Evolutionary conservation across 73 alveolate species (phyloP).

Genomic region (Blepharisma japonicum): DNA sequence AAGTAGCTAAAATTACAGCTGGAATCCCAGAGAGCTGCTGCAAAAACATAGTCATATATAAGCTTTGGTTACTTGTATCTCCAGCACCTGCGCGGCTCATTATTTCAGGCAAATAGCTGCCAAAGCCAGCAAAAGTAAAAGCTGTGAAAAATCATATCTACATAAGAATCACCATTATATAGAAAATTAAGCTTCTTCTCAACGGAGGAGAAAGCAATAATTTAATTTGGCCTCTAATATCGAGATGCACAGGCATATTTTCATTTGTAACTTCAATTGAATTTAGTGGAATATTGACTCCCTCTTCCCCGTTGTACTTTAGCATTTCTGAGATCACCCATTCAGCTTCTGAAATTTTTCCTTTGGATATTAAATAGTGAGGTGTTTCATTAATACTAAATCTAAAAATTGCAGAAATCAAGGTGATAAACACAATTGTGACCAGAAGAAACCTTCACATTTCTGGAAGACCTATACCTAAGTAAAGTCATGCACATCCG

Average conservation of each 20-base stretch:
- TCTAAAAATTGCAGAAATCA: background rate
- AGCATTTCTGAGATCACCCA: background rate
- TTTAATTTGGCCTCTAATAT: background rate
- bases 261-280: background rate
- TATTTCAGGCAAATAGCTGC: slow-evolving; percentile 12
- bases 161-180: background rate
- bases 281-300: background rate
- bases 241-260: background rate
- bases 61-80: background rate
- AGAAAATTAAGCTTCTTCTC: background rate
- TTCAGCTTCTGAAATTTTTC: background rate
- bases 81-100: slow-evolving; percentile 4
- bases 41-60: slow-evolving; percentile 8
- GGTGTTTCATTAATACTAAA: slow-evolving; percentile 25
- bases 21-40: background rate
- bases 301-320: background rate
- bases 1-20: slow-evolving; percentile 25
- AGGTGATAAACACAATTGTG: background rate
- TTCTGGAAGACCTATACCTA: background rate
- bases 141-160: slow-evolving; percentile 27
- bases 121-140: slow-evolving; percentile 4
- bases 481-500: slow-evolving; percentile 9
- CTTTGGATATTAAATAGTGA: background rate
- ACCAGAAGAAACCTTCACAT: slow-evolving; percentile 21
- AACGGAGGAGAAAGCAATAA: slow-evolving; percentile 1